A percentile compares a stretch with the other conserved stretches of the same genome.
Evolutionary conservation across 2,329 filamentous ascomycete species (phyloP).

Genomic region (Phyllosticta ampelicida): DNA sequence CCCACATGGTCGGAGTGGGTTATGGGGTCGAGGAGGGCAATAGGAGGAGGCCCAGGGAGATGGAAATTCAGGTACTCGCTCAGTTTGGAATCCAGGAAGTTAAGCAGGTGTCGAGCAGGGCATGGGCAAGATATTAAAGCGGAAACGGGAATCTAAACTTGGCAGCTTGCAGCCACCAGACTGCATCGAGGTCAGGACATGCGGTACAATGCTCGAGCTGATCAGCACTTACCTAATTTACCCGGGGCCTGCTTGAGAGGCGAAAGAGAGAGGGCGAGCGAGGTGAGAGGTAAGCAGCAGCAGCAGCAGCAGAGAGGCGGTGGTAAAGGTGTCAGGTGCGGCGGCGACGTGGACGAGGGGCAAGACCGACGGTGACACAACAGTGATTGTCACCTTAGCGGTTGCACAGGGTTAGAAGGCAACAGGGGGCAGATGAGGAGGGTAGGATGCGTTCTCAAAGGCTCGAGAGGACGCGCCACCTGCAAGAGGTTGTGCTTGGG

Average conservation of each 20-base stretch:
- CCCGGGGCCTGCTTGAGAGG: neutral
- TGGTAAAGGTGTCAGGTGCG: neutral
- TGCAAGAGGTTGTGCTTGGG: neutral
- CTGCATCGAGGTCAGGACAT: neutral
- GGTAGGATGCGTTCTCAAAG: neutral
- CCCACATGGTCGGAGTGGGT: neutral
- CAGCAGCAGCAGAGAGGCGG: neutral
- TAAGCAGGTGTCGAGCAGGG: neutral
- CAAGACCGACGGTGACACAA: neutral
- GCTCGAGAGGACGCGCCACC: neutral
- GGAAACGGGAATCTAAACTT: neutral
- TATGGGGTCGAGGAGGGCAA: neutral
- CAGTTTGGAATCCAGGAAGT: neutral
- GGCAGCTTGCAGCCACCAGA: neutral
- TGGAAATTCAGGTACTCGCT: neutral
- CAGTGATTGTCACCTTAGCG: neutral
- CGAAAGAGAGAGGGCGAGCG: neutral
- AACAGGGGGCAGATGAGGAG: neutral
- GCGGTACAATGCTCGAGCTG: neutral
- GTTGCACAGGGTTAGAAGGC: neutral
- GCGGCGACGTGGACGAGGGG: neutral
- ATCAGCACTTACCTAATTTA: neutral
- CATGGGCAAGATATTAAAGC: constrained; percentile 5
- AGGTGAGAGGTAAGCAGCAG: neutral
- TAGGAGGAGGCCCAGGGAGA: neutral